Percentiles rank a stretch among this genome's conserved stretches.
These are phyloP conservation scores for Arabidopsis hybrid DNA, from an alignment of 441 rosid genomes.

Conservation along the genomic window DNA sequence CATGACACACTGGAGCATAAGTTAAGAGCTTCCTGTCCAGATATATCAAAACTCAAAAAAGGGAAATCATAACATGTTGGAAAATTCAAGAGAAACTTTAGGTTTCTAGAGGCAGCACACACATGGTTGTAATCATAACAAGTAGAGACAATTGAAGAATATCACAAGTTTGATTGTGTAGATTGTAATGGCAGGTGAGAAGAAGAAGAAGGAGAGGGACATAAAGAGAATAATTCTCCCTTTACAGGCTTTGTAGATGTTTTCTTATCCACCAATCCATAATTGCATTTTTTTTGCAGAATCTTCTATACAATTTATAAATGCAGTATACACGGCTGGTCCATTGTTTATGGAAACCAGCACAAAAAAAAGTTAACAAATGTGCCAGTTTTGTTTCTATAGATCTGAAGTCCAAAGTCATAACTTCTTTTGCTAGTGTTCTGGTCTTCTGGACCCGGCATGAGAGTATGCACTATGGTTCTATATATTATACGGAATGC, in stretches of 20 bases:
- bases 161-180: constrained; percentile 25
- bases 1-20: constrained; percentile 12
- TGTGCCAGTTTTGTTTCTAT: neutral
- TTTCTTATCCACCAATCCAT: constrained; percentile 36
- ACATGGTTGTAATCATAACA: constrained; percentile 45
- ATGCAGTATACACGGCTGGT: constrained; percentile 1
- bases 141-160: constrained; percentile 36
- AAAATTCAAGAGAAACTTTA: constrained; percentile 20
- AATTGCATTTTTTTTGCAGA: constrained; percentile 23
- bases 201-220: constrained; percentile 32
- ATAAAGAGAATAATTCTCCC: constrained; percentile 37
- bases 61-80: constrained; percentile 42
- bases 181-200: constrained; percentile 42
- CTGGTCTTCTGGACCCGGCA: neutral
- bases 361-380: neutral
- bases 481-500: neutral
- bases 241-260: constrained; percentile 40
- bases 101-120: constrained; percentile 28
- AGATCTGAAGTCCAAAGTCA: neutral
- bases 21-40: constrained; percentile 20
- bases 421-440: neutral
- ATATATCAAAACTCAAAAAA: constrained; percentile 29
- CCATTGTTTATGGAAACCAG: neutral
- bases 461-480: neutral
- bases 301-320: constrained; percentile 14